A percentile compares a stretch with the other conserved stretches of the same genome.
Conservation (phyloP, 345 rosid species). For the Orychophragmus violaceus region DNA sequence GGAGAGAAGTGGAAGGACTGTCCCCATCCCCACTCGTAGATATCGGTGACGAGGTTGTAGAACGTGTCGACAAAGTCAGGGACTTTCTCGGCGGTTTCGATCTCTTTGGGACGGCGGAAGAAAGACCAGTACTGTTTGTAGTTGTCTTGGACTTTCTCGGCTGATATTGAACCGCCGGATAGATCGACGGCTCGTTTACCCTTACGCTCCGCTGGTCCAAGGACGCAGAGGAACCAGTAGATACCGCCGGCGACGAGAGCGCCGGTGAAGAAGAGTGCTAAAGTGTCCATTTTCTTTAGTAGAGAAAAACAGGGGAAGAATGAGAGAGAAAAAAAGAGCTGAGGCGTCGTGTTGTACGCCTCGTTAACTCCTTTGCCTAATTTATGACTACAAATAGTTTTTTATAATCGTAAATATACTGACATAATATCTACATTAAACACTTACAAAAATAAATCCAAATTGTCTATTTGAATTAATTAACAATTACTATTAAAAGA, state of each 20-base stretch:
- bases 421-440: not conserved
- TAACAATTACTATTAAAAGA: no score
- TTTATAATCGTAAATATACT: not conserved
- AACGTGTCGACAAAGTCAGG: constrained; percentile 95
- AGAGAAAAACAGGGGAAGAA: no score
- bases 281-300: constrained; percentile 39
- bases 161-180: constrained; percentile 89
- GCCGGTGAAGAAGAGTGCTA: constrained; percentile 61
- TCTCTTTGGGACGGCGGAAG: constrained; percentile 93
- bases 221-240: constrained; percentile 87
- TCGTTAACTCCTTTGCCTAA: not conserved
- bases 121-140: constrained; percentile 86
- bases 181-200: constrained; percentile 82
- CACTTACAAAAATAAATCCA: not conserved
- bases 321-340: not conserved
- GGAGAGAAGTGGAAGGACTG: constrained; percentile 99
- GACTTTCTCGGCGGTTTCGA: constrained; percentile 76
- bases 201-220: constrained; percentile 80
- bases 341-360: not conserved
- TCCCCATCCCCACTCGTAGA: constrained; percentile 99
- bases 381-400: not conserved
- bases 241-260: constrained; percentile 67
- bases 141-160: constrained; percentile 82
- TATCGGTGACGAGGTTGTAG: constrained; percentile 93
- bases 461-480: not conserved